Evolutionary conservation across 108 stramenopile species (phyloP).

Genomic region (Schizochytrium sp.): DNA sequence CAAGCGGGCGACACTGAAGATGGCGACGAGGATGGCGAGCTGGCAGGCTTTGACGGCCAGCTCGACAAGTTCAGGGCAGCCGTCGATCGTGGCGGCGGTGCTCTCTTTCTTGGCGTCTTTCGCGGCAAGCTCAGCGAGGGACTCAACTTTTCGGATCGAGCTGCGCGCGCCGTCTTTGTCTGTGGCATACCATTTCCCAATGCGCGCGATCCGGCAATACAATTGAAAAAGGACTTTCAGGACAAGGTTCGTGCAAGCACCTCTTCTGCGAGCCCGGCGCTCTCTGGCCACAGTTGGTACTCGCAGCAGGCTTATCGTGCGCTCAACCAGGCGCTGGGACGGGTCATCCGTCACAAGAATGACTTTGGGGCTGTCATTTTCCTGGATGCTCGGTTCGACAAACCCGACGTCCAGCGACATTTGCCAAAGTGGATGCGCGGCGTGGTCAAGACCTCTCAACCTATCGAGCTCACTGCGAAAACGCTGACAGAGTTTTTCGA

Average conservation of each 20-base stretch:
- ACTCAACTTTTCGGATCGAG: slow-evolving; percentile 77
- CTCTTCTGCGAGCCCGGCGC: neutral
- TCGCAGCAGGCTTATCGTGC: slow-evolving; percentile 78
- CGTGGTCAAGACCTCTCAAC: neutral
- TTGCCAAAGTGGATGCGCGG: slow-evolving; percentile 6
- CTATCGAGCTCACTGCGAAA: neutral
- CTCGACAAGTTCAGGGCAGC: neutral
- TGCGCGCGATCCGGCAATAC: slow-evolving; percentile 78
- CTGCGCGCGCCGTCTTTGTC: slow-evolving; percentile 82
- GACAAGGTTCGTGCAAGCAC: neutral
- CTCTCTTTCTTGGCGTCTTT: slow-evolving; percentile 84
- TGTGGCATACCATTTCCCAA: slow-evolving; percentile 95
- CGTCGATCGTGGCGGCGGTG: slow-evolving; percentile 54
- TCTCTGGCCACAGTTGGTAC: slow-evolving; percentile 75
- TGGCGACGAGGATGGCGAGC: neutral
- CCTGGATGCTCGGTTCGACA: slow-evolving; percentile 59
- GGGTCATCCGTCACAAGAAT: slow-evolving; percentile 71
- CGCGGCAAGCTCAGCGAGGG: slow-evolving; percentile 75
- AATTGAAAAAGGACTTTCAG: slow-evolving; percentile 80
- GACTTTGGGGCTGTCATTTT: slow-evolving; percentile 78
- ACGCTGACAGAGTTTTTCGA: neutral
- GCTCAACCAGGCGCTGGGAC: slow-evolving; percentile 74
- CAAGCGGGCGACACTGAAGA: neutral
- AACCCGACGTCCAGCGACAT: neutral
- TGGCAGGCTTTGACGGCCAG: neutral